Conservation (phyloP, 768 basidiomycete species). For the Hydnum rufescens region DNA sequence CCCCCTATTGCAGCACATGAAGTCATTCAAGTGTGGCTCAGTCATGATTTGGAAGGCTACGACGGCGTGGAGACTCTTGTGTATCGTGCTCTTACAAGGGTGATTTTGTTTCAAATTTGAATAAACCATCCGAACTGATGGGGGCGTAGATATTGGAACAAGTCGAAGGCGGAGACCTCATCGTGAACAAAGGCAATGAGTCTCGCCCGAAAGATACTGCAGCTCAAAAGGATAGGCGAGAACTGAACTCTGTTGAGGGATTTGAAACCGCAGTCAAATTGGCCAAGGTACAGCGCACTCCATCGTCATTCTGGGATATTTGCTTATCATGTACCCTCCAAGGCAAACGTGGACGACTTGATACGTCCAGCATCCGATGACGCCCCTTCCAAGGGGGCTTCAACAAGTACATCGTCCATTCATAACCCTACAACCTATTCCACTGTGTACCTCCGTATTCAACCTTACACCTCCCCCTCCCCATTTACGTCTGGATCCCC, state of each 20-base stretch:
- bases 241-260: conserved; percentile 68
- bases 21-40: conserved; percentile 87
- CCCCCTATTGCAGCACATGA: conserved; percentile 98
- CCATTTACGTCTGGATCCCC: conserved; percentile 13
- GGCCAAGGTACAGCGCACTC: conserved; percentile 38
- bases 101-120: conserved; percentile 16
- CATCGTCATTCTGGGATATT: conserved; percentile 10
- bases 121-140: conserved; percentile 5
- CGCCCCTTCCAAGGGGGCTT: conserved; percentile 14
- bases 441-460: conserved; percentile 81
- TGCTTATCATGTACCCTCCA: conserved; percentile 1
- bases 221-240: conserved; percentile 27
- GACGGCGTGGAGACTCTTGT: conserved; percentile 90
- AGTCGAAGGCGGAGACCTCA: conserved; percentile 77
- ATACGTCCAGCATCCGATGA: conserved; percentile 31
- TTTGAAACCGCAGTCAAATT: conserved; percentile 70
- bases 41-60: conserved; percentile 93
- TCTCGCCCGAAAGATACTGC: conserved; percentile 44
- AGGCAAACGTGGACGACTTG: conserved; percentile 69
- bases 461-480: conserved; percentile 47
- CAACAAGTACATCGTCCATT: conserved; percentile 9
- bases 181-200: conserved; percentile 69
- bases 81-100: conserved; percentile 67
- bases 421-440: conserved; percentile 63
- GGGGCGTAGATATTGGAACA: conserved; percentile 67